Conservation (phyloP, 768 basidiomycete genomes). For the Lactarius indigo region DNA sequence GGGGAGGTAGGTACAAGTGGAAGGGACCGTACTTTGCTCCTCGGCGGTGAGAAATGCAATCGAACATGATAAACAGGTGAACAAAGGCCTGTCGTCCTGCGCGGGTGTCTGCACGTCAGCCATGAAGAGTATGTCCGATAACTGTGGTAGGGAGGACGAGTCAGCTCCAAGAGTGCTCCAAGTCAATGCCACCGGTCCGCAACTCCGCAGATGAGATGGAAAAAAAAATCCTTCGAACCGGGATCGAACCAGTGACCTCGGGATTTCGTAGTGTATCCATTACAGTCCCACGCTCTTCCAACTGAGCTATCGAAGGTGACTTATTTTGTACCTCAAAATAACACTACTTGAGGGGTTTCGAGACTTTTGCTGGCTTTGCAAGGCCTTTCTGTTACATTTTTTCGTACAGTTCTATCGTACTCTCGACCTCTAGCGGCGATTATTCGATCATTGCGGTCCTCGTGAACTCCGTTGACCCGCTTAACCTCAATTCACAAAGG, state of each 20-base stretch:
- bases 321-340: neutral
- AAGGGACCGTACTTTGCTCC: constrained; percentile 68
- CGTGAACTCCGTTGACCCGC: neutral
- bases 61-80: constrained; percentile 88
- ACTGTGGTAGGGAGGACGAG: neutral
- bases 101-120: constrained; percentile 11
- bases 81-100: constrained; percentile 39
- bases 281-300: constrained; percentile 27
- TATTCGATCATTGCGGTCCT: too few species aligned
- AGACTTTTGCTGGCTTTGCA: neutral
- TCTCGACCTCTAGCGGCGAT: too few species aligned
- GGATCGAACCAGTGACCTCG: constrained; percentile 25
- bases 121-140: constrained; percentile 11
- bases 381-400: too few species aligned
- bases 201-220: neutral
- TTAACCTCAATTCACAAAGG: neutral
- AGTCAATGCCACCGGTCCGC: neutral
- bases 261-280: constrained; percentile 13
- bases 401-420: too few species aligned
- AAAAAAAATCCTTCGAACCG: constrained; percentile 23
- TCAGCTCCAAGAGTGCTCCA: too few species aligned
- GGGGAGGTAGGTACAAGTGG: neutral
- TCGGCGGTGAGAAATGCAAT: constrained; percentile 82
- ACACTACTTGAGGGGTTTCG: neutral
- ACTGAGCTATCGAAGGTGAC: constrained; percentile 22